A percentile compares a stretch with the other conserved stretches of the same genome.
These are phyloP conservation scores for Delitschia confertaspora DNA, from an alignment of 495 filamentous ascomycete species.

Conservation along the genomic window DNA sequence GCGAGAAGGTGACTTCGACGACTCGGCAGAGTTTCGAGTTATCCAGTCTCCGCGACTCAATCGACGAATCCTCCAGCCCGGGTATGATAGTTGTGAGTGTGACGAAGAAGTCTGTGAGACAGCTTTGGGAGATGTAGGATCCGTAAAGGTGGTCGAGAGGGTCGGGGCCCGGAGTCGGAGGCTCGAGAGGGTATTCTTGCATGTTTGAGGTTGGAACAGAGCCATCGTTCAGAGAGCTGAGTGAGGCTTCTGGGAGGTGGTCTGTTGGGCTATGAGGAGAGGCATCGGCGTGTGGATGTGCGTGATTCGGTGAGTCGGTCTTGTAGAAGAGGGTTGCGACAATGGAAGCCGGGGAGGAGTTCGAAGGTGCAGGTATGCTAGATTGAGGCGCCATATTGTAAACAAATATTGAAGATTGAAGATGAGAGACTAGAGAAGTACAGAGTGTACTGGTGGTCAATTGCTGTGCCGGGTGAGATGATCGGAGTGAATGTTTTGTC, in stretches of 20 bases:
- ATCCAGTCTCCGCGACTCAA: conserved; percentile 44
- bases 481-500: too few relatives aligned
- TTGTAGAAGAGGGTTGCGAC: conserved; percentile 30
- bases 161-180: conserved; percentile 54
- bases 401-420: too few relatives aligned
- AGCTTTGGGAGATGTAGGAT: conserved; percentile 65
- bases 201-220: conserved; percentile 51
- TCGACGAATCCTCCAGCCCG: conserved; percentile 58
- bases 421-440: too few relatives aligned
- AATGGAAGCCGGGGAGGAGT: conserved; percentile 10
- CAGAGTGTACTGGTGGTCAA: too few relatives aligned
- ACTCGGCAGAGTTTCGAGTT: conserved; percentile 12
- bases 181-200: conserved; percentile 62
- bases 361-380: conserved; percentile 2
- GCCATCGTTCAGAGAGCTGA: conserved; percentile 18
- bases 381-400: neutral
- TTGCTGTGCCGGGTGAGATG: too few relatives aligned
- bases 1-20: conserved; percentile 36
- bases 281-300: conserved; percentile 18
- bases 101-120: conserved; percentile 73
- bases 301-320: conserved; percentile 19
- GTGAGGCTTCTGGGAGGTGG: conserved; percentile 14
- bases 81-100: conserved; percentile 46
- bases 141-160: conserved; percentile 63
- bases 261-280: conserved; percentile 14